Evolutionary conservation across 805 yeast species (phyloP).

Genomic region (Ogataea pilisensis): DNA sequence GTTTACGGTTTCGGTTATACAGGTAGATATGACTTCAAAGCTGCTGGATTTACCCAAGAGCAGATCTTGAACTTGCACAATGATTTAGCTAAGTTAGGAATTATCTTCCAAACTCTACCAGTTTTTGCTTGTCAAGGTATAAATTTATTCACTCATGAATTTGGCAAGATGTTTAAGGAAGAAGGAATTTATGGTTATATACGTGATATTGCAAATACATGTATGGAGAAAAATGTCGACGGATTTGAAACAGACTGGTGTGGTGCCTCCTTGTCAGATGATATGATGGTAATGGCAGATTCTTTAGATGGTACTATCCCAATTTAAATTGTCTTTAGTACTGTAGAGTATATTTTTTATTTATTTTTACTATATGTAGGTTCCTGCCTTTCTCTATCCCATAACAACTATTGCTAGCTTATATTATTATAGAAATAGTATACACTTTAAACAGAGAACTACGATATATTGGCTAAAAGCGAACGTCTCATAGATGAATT

Average conservation of each 20-base stretch:
- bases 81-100: constrained; percentile 55
- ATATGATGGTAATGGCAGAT: constrained; percentile 18
- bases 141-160: constrained; percentile 47
- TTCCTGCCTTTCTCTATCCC: too few species aligned
- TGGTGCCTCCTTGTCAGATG: constrained; percentile 20
- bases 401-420: too few species aligned
- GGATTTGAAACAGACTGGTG: constrained; percentile 23
- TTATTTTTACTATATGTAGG: background rate
- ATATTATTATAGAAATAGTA: too few species aligned
- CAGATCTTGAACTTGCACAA: constrained; percentile 46
- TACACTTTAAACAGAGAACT: too few species aligned
- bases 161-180: constrained; percentile 42
- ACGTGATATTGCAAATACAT: constrained; percentile 14
- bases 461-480: too few species aligned
- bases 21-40: constrained; percentile 59
- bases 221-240: constrained; percentile 11
- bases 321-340: constrained; percentile 3
- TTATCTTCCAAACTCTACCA: constrained; percentile 45
- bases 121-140: constrained; percentile 56
- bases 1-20: constrained; percentile 58
- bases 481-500: too few species aligned
- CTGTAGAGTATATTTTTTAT: too few species aligned
- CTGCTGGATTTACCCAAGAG: constrained; percentile 47
- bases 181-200: constrained; percentile 51
- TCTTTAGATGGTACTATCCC: constrained; percentile 13